These are phyloP conservation scores for Elongisporangium undulatum DNA, from an alignment of 352 stramenopile species.

Conservation along the genomic window DNA sequence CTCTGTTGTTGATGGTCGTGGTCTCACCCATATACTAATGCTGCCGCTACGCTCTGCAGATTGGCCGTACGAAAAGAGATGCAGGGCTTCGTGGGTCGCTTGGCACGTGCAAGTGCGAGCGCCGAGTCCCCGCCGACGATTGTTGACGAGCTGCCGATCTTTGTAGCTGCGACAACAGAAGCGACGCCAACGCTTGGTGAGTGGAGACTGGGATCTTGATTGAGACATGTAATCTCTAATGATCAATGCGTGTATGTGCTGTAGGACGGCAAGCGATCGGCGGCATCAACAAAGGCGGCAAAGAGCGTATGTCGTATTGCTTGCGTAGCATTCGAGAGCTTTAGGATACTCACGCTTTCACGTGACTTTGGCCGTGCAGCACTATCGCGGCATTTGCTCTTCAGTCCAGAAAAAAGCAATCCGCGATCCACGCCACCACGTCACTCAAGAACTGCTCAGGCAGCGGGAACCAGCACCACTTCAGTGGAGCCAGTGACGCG, in stretches of 20 bases:
- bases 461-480: neutral
- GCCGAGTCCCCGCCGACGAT: slow-evolving; percentile 24
- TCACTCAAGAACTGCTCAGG: neutral
- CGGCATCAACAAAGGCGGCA: slow-evolving; percentile 14
- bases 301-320: slow-evolving; percentile 5
- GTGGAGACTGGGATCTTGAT: neutral
- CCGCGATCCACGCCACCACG: slow-evolving; percentile 5
- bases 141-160: slow-evolving; percentile 1
- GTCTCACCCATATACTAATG: neutral
- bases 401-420: slow-evolving; percentile 25
- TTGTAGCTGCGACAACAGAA: slow-evolving; percentile 7
- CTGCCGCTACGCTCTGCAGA: slow-evolving; percentile 6
- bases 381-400: slow-evolving; percentile 45
- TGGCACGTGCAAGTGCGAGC: slow-evolving; percentile 56
- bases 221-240: neutral
- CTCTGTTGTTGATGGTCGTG: slow-evolving; percentile 1
- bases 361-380: slow-evolving; percentile 4
- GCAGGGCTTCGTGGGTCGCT: slow-evolving; percentile 59
- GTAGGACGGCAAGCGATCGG: neutral
- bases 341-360: neutral
- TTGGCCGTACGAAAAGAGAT: slow-evolving; percentile 61
- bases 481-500: neutral
- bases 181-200: neutral
- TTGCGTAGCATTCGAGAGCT: too few species aligned
- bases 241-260: too few species aligned